A percentile compares a stretch with the other conserved stretches of the same genome.
Conservation (phyloP, 73 alveolate species). For the Urostyla sp. region DNA sequence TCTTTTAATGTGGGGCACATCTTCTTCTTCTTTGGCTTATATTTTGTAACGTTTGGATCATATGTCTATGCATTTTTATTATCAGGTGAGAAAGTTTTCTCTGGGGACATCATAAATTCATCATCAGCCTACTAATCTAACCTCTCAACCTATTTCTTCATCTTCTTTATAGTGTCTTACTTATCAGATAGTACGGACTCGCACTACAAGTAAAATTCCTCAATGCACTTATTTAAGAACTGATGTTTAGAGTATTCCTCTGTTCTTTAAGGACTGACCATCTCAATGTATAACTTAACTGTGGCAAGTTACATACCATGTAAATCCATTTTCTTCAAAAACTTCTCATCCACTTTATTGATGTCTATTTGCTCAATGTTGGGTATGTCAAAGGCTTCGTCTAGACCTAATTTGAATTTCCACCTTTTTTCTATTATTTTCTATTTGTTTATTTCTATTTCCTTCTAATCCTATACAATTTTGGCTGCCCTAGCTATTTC, state of each 20-base stretch:
- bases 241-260: constrained; percentile 70
- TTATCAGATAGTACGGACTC: constrained; percentile 67
- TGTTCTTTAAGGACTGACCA: constrained; percentile 52
- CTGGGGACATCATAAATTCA: constrained; percentile 19
- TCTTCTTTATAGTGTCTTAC: constrained; percentile 66
- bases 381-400: constrained; percentile 55
- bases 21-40: constrained; percentile 62
- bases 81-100: constrained; percentile 35
- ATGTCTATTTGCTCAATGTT: constrained; percentile 42
- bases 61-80: constrained; percentile 33
- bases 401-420: constrained; percentile 65
- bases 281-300: constrained; percentile 46
- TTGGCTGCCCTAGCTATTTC: constrained; percentile 61
- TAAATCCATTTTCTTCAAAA: constrained; percentile 50
- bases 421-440: constrained; percentile 53
- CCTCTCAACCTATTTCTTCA: constrained; percentile 80
- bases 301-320: constrained; percentile 33
- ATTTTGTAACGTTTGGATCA: not conserved
- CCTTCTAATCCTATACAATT: constrained; percentile 42
- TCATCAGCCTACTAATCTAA: constrained; percentile 77
- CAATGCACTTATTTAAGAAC: constrained; percentile 62
- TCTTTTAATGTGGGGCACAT: constrained; percentile 69
- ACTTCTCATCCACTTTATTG: constrained; percentile 56
- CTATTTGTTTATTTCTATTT: constrained; percentile 20
- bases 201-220: constrained; percentile 61